phyloP scores from a whole-genome alignment of 1,284 basidiomycete species.

The Microbotryomycetes sp. region DNA sequence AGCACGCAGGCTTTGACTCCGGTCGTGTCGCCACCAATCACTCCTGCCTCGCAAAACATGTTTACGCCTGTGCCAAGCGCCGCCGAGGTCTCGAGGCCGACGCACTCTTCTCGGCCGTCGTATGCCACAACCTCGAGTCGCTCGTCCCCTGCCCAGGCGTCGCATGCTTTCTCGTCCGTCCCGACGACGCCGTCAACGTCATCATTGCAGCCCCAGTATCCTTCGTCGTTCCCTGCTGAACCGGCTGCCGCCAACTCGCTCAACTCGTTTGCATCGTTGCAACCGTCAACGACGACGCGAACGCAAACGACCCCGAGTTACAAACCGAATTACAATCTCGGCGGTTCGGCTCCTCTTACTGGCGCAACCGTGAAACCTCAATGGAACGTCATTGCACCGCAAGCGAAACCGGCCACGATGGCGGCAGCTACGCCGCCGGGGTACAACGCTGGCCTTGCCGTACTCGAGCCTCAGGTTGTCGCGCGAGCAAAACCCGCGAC shows the following conservation, averaged over 20 bases:
- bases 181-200: constrained; percentile 4
- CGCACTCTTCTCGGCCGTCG: constrained; percentile 9
- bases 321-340: background rate
- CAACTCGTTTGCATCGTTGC: constrained; percentile 1
- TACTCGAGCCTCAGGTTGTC: background rate
- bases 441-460: background rate
- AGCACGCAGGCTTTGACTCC: constrained; percentile 19
- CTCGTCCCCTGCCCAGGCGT: background rate
- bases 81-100: too few relatives aligned
- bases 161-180: background rate
- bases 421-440: background rate
- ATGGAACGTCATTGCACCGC: constrained; percentile 20
- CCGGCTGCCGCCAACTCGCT: background rate
- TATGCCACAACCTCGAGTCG: background rate
- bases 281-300: constrained; percentile 2
- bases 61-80: too few relatives aligned
- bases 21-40: constrained; percentile 4
- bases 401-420: background rate
- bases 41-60: too few relatives aligned
- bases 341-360: background rate
- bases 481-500: background rate
- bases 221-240: background rate
- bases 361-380: background rate
- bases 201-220: constrained; percentile 5
- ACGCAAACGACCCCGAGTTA: background rate